phyloP scores from a whole-genome alignment of 1,284 basidiomycete genomes.

The Puccinia horiana region DNA sequence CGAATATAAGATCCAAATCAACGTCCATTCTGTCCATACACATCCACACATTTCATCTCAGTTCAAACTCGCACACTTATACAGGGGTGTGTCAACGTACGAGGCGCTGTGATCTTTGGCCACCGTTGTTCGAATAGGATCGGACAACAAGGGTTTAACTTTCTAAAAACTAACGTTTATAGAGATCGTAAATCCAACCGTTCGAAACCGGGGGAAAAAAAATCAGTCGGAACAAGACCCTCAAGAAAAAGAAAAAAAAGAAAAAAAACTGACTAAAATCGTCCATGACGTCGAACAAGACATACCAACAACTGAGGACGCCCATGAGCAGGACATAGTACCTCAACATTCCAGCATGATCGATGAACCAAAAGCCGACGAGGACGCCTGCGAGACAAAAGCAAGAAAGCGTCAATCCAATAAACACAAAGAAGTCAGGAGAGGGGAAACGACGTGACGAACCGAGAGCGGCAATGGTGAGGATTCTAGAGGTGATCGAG shows the following conservation, averaged over 20 bases:
- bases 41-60: neutral
- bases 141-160: constrained; percentile 41
- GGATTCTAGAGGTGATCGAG: neutral
- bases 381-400: constrained; percentile 5
- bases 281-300: constrained; percentile 46
- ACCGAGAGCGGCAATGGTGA: constrained; percentile 23
- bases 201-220: neutral
- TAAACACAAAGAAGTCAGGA: neutral
- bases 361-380: constrained; percentile 43
- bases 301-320: constrained; percentile 44
- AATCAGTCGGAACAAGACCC: neutral
- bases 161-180: constrained; percentile 28
- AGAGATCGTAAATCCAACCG: neutral
- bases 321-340: constrained; percentile 42
- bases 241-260: neutral
- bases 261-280: constrained; percentile 29
- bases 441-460: neutral
- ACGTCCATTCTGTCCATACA: constrained; percentile 11
- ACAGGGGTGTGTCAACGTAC: too few species aligned
- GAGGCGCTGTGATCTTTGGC: constrained; percentile 8
- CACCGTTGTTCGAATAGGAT: constrained; percentile 39
- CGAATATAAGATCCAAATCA: constrained; percentile 32
- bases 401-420: neutral
- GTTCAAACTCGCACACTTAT: neutral
- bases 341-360: constrained; percentile 44